These are phyloP conservation scores for Cetradonia linearis DNA, from an alignment of 495 filamentous ascomycete genomes.

Conservation along the genomic window DNA sequence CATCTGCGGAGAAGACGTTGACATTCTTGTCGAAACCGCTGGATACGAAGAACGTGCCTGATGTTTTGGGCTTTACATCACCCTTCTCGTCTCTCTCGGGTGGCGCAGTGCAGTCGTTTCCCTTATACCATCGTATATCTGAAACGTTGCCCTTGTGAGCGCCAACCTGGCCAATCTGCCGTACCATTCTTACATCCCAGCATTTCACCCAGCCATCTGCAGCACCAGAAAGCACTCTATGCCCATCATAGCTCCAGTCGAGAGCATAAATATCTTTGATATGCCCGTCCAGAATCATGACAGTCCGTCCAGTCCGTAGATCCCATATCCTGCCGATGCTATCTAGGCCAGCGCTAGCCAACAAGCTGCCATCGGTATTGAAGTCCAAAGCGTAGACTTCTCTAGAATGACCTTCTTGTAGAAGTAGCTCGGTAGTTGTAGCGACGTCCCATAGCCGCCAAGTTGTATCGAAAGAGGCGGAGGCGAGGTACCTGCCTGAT, in stretches of 20 bases:
- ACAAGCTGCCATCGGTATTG: conserved; percentile 79
- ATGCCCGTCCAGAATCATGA: conserved; percentile 92
- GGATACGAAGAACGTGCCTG: conserved; percentile 74
- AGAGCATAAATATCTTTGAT: conserved; percentile 86
- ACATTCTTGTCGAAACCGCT: conserved; percentile 92
- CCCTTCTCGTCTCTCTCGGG: conserved; percentile 54
- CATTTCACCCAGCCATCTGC: conserved; percentile 94
- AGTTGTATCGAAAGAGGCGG: conserved; percentile 89
- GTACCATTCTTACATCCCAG: conserved; percentile 90
- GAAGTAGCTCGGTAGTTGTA: conserved; percentile 67
- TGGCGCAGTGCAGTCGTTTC: conserved; percentile 44
- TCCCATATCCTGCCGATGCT: conserved; percentile 97
- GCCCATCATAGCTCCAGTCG: conserved; percentile 86
- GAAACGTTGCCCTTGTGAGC: conserved; percentile 88
- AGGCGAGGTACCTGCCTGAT: conserved; percentile 79
- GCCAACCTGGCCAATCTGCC: conserved; percentile 70
- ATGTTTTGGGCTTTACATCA: conserved; percentile 31
- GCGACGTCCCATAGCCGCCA: conserved; percentile 96
- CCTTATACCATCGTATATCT: conserved; percentile 90
- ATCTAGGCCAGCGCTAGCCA: conserved; percentile 84
- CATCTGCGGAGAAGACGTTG: conserved; percentile 90
- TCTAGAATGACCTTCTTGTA: conserved; percentile 90
- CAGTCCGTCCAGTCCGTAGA: conserved; percentile 80
- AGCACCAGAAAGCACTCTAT: conserved; percentile 79
- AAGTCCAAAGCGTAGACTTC: conserved; percentile 85